Conservation (phyloP, 1,284 basidiomycete genomes). For the Cutaneotrichosporon sp. region DNA sequence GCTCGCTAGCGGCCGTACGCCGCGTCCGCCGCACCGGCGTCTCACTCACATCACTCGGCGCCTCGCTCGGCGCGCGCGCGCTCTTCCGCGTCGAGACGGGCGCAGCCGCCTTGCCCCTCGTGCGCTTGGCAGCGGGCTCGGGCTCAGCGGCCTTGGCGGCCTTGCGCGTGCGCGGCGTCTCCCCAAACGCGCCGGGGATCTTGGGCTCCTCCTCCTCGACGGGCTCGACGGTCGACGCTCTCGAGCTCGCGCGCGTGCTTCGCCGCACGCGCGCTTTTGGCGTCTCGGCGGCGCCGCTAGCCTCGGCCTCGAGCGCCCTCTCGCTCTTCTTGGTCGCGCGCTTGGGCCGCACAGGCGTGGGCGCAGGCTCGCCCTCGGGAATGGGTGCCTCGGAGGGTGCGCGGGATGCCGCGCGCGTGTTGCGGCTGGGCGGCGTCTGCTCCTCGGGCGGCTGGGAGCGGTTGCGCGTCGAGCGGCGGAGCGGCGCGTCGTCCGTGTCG, state of each 20-base stretch:
- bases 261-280: not conserved
- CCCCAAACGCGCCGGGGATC: not conserved
- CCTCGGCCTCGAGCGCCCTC: constrained; percentile 5
- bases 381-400: constrained; percentile 24
- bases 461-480: constrained; percentile 17
- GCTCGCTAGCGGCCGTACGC: constrained; percentile 31
- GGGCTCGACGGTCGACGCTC: constrained; percentile 18
- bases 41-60: constrained; percentile 23
- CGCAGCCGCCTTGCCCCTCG: constrained; percentile 27
- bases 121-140: constrained; percentile 25
- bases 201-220: constrained; percentile 12
- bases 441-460: constrained; percentile 10
- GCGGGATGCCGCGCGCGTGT: not conserved
- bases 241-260: constrained; percentile 8
- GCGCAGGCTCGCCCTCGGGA: constrained; percentile 18
- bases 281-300: not conserved
- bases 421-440: not conserved
- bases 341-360: constrained; percentile 8
- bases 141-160: constrained; percentile 38
- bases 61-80: constrained; percentile 10
- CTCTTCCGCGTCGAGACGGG: constrained; percentile 10
- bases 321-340: constrained; percentile 10
- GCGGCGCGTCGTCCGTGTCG: constrained; percentile 7
- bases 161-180: constrained; percentile 31
- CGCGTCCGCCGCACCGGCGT: constrained; percentile 29